Percentiles rank a stretch among this genome's conserved stretches.
These are phyloP conservation scores for Erysimum cheiranthoides DNA, from an alignment of 345 rosid species.

Conservation along the genomic window DNA sequence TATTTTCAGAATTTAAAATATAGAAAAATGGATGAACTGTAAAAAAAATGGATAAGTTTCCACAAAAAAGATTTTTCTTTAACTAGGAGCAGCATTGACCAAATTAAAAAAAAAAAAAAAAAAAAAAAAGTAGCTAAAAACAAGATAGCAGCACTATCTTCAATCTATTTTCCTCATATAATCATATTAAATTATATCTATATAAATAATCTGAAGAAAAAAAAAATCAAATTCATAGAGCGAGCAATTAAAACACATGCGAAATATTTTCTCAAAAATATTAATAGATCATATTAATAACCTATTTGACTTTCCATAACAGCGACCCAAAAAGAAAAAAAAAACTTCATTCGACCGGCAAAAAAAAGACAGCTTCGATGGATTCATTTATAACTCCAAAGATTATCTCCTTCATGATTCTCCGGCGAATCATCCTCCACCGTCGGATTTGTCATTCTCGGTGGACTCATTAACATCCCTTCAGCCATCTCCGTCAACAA, in stretches of 20 bases:
- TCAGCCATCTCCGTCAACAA: conserved; percentile 76
- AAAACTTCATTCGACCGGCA: neutral
- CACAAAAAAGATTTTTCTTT: neutral
- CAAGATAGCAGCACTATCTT: neutral
- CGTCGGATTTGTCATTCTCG: conserved; percentile 59
- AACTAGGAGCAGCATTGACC: neutral
- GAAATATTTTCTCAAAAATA: neutral
- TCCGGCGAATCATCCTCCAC: conserved; percentile 62
- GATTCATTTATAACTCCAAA: conserved; percentile 60
- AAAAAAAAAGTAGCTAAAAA: no score
- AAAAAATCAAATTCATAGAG: neutral
- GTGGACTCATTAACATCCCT: conserved; percentile 79
- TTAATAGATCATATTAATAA: neutral
- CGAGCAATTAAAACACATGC: neutral
- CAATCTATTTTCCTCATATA: neutral
- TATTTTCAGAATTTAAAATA: neutral
- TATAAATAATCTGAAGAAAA: neutral
- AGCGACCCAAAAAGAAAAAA: neutral
- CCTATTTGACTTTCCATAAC: conserved; percentile 20
- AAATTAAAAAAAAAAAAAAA: no score
- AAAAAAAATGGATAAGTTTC: neutral
- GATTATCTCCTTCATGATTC: conserved; percentile 56
- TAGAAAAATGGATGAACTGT: neutral
- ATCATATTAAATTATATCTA: neutral
- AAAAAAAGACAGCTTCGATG: neutral